phyloP scores from a whole-genome alignment of 225 moss, liverwort and hornwort species.

The Physcomitrium patens region DNA sequence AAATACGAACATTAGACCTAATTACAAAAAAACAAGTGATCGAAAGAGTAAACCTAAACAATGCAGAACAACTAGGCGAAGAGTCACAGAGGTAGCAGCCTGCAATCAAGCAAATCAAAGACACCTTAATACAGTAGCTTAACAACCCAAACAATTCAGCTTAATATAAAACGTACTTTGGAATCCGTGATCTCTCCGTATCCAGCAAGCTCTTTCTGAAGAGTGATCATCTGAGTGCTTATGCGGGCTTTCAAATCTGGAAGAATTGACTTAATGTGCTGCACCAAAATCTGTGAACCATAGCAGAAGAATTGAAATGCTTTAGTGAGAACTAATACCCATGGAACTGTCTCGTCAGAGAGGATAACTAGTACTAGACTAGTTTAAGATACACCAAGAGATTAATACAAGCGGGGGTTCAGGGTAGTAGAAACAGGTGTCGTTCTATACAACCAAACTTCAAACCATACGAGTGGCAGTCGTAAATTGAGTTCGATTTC shows the following conservation, averaged over 20 bases:
- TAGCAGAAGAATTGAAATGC: conserved; percentile 14
- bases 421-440: conserved; percentile 5
- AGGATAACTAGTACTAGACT: not conserved
- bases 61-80: too few species aligned
- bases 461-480: not conserved
- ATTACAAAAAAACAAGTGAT: too few species aligned
- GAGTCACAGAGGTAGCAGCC: too few species aligned
- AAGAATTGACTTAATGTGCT: conserved; percentile 90
- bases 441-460: not conserved
- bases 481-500: not conserved
- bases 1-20: too few species aligned
- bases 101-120: too few species aligned
- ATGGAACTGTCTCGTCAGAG: not conserved
- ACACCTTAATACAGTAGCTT: not conserved
- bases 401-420: not conserved
- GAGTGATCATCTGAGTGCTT: conserved; percentile 90
- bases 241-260: conserved; percentile 97
- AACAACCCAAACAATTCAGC: not conserved
- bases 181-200: conserved; percentile 98
- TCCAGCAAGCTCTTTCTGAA: conserved; percentile 97
- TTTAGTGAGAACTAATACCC: not conserved
- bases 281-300: conserved; percentile 80
- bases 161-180: conserved; percentile 51
- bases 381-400: not conserved
- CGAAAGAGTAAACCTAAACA: too few species aligned